Base-by-base conservation (phyloP, 495 filamentous ascomycete species). In the Hypoxylon rickii region DNA sequence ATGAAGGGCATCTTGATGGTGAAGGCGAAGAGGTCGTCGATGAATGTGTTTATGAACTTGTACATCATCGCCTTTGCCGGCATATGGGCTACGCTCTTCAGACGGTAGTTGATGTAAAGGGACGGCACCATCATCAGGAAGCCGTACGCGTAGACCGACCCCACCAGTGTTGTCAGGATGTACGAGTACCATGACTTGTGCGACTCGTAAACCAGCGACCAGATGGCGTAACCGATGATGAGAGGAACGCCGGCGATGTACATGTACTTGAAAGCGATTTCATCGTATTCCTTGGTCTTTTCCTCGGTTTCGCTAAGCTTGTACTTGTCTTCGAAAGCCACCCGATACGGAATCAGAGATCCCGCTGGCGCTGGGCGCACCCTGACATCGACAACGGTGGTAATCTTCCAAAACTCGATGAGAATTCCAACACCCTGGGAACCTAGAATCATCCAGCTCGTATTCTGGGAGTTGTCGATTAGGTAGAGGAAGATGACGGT, bases 61-160 rank as follows among this genome's bases (percentile, higher is more conserved):
- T 97, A 98, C 58, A 85, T 91, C 92, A 98, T 92, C 6, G 94
- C 91, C 70, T 89, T 90, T 31, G 79, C 88, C 2, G 95, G 94
- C 94, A 98, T 96, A 73, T 98, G 94, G 22, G 94, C 94, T 33
- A 98, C 92, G 55, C 84, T 89, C 84, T 97, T 94, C 58, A 98
- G 82, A 6, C 93, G 83, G 76, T 98, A 98, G 78, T 98, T 98
- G 83, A 98, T 98, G 71, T 97, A 98, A 47, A 98, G 78, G 51
- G 84, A 88, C 20, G 94, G 94, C 13, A 98, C 90, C 94, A 98
- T 97, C 95, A 98, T 97, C 54, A 98, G 73, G 77, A 98, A 98
- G 6, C 94, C 94, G 64, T 98, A 98, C 1, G 94, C 93, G 69
- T 98, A 98, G 24, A 98, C 94, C 40, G 88, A 92, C 4, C 94